Percentiles rank a stretch among this genome's conserved stretches.
These are phyloP conservation scores for Peronospora farinosa DNA, from an alignment of 352 stramenopile genomes.

Conservation along the genomic window DNA sequence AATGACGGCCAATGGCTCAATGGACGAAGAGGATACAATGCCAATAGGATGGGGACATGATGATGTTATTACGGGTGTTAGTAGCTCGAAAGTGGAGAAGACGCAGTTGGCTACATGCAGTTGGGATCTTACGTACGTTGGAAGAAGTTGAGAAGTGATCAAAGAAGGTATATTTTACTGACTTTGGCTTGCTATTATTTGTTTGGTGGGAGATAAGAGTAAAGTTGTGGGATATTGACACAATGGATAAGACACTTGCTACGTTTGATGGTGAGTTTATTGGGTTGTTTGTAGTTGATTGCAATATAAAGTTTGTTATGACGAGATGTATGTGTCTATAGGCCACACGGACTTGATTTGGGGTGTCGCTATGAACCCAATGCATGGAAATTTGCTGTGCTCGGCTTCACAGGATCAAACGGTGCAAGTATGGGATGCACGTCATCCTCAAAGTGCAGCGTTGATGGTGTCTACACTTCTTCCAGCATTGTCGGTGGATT, in stretches of 20 bases:
- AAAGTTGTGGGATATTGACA: constrained; percentile 66
- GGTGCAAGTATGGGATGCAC: constrained; percentile 70
- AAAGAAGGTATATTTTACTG: neutral
- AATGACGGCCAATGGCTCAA: constrained; percentile 3
- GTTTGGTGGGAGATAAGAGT: constrained; percentile 29
- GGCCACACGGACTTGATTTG: constrained; percentile 73
- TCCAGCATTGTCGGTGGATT: constrained; percentile 56
- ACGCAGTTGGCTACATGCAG: constrained; percentile 46
- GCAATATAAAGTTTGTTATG: neutral
- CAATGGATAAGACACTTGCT: constrained; percentile 40
- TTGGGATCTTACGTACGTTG: constrained; percentile 64
- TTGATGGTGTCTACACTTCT: constrained; percentile 34
- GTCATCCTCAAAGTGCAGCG: constrained; percentile 35
- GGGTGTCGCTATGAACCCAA: constrained; percentile 48
- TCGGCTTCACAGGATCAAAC: constrained; percentile 63
- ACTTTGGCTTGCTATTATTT: neutral
- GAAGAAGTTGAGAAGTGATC: neutral
- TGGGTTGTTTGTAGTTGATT: neutral
- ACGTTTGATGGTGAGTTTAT: constrained; percentile 41
- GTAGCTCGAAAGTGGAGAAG: constrained; percentile 37
- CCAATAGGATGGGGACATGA: constrained; percentile 45
- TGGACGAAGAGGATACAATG: constrained; percentile 6
- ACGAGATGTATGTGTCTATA: constrained; percentile 13
- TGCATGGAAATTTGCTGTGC: constrained; percentile 37
- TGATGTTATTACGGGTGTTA: constrained; percentile 59